Evolutionary conservation across 768 basidiomycete genomes (phyloP), one percentile per base, ranked within the genome.

Genomic region (Mycena galopus): DNA sequence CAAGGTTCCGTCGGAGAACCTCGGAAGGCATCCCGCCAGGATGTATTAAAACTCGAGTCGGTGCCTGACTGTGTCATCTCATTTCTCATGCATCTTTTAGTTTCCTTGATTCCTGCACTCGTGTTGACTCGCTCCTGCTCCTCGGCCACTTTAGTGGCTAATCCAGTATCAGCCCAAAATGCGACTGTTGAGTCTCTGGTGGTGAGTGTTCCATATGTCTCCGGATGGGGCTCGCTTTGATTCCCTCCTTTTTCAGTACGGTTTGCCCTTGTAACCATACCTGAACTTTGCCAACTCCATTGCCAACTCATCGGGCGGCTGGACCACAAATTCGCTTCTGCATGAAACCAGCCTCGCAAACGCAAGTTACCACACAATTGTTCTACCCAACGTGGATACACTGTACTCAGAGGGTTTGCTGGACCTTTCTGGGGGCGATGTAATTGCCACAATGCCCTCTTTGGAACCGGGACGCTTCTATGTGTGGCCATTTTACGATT

Each of bases 401-500:
- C 58, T 72, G 4, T 72, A 72, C 50, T 66, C 65, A 0, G 61
- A 23, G 9, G 51, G 23, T 3, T 2, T 67, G 6, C 17, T 72
- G 4, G 71, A 72, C 30, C 71, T 72, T 16, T 66, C 71, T 21
- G 19, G 0, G 19, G 25, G 30, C 33, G 65, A 72, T 17, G 27
- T 72, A 6, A 51, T 72, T 44, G 59, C 47, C 17, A 62, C 47
- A 16, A 67, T 72, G 51, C 58, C 71, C 2, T 0, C 35, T 0
- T 12, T 61, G 65, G 39, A 42, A 10, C 25, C 25, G 19, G 71
- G 65, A 2, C 59, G 65, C 6, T 72, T 69, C 25, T 62, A 32
- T 19, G 71, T 72, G 3, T 72, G 33, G 58, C 59, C 71, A 1
- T 72, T 72, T 29, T 72, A 72, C 37, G 71, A 72, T n/a, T 0